Base-by-base conservation (phyloP, 306 rosid genomes). In the Delonix regia region DNA sequence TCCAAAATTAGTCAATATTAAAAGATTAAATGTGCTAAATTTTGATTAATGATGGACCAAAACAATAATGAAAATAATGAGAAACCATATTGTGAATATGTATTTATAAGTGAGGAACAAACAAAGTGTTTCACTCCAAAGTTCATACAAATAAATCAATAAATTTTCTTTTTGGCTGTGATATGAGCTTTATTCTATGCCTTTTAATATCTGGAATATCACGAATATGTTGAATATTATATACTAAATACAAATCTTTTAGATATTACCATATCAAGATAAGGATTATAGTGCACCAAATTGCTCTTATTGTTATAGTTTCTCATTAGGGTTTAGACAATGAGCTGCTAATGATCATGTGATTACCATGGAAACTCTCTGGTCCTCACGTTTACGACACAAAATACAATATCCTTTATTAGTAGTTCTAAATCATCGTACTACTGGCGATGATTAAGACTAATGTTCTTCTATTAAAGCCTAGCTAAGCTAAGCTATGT, bases 361-460 rank as follows among this genome's bases (percentile, higher is more conserved):
- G 59, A 24, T 65, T 66, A 44, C 59, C 44, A 9, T 36, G 65
- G 19, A 65, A 55, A 18, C 19, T 69, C 14, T 61, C 15, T 68
- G 10, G 25, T 49, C 82, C 48, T 72, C 12, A 21, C 19, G 30
- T 70, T 60, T 48, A 28, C 47, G 59, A 55, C 81, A 62, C 36
- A n/a, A 22, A 62, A 75, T 69, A 62, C 27, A 25, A 39, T 71
- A 8, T 56, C 19, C 9, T 38, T 42, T n/a, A n/a, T n/a, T n/a
- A 56, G 60, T 71, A 42, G 64, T 55, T 34, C n/a, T 53, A 30
- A 30, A 45, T 65, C 71, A 55, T 53, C 12, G n/a, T 16, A 48
- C 19, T 15, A 16, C 2, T 14, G 7, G 74, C 59, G 72, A 65
- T 69, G 55, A 38, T 53, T 16, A 19, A 53, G 67, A 62, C 63